A percentile compares a stretch with the other conserved stretches of the same genome.
phyloP scores from a whole-genome alignment of 2,329 filamentous ascomycete genomes.

The Fusarium sp. region DNA sequence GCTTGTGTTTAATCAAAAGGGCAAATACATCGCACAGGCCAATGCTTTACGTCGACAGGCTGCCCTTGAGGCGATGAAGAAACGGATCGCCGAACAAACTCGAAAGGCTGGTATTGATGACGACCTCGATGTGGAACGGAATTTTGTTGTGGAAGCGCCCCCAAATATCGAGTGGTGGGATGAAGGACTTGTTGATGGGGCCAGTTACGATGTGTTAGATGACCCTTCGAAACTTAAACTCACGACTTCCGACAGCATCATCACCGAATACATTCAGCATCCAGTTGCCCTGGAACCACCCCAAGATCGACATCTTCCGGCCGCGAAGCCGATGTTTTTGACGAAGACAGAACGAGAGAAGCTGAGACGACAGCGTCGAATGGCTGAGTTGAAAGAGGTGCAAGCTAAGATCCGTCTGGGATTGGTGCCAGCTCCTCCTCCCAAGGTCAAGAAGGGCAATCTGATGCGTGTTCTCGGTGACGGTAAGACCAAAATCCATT shows the following conservation, averaged over 20 bases:
- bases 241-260: conserved; percentile 81
- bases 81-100: conserved; percentile 86
- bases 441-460: conserved; percentile 97
- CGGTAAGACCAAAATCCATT: conserved; percentile 58
- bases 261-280: conserved; percentile 93
- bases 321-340: conserved; percentile 90
- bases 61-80: conserved; percentile 93
- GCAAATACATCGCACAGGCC: conserved; percentile 96
- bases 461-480: conserved; percentile 97
- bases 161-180: conserved; percentile 99
- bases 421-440: conserved; percentile 87
- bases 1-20: conserved; percentile 92
- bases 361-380: conserved; percentile 86
- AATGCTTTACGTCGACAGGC: conserved; percentile 89
- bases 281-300: conserved; percentile 91
- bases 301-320: conserved; percentile 84
- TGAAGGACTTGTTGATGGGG: conserved; percentile 82
- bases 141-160: conserved; percentile 85
- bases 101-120: conserved; percentile 95
- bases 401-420: conserved; percentile 96
- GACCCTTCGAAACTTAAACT: conserved; percentile 77
- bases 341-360: conserved; percentile 94
- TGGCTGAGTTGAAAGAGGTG: conserved; percentile 93
- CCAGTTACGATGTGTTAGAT: conserved; percentile 79
- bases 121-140: conserved; percentile 88